Evolutionary conservation across 164 flowering plant genomes (phyloP).

Genomic region (Saururus chinensis): DNA sequence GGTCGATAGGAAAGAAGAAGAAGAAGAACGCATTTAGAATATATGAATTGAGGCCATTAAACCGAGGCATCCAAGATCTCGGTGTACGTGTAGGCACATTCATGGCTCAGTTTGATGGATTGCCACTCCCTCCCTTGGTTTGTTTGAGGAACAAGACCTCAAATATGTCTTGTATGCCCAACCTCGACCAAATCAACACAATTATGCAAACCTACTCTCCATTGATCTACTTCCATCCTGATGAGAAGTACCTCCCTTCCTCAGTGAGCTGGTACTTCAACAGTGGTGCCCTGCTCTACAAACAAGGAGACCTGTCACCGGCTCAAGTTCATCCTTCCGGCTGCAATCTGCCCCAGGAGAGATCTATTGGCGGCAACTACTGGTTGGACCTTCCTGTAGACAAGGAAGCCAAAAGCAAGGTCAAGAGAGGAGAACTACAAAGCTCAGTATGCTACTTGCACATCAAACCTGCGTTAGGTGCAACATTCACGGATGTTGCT

Average conservation of each 20-base stretch:
- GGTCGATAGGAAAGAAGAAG: slow-evolving; percentile 23
- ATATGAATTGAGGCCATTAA: slow-evolving; percentile 31
- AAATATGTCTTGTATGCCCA: slow-evolving; percentile 41
- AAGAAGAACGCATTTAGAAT: slow-evolving; percentile 22
- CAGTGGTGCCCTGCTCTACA: slow-evolving; percentile 55
- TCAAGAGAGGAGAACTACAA: slow-evolving; percentile 51
- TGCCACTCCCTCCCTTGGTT: slow-evolving; percentile 13
- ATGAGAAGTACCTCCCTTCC: slow-evolving; percentile 62
- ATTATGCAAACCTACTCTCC: slow-evolving; percentile 57
- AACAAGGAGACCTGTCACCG: slow-evolving; percentile 40
- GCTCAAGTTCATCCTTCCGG: slow-evolving; percentile 41
- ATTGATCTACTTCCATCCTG: slow-evolving; percentile 60
- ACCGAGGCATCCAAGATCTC: slow-evolving; percentile 30
- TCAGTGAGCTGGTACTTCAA: slow-evolving; percentile 68
- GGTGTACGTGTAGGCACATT: slow-evolving; percentile 60
- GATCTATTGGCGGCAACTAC: slow-evolving; percentile 51
- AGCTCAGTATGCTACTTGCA: slow-evolving; percentile 47
- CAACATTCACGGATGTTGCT: slow-evolving; percentile 57
- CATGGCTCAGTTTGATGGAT: slow-evolving; percentile 16
- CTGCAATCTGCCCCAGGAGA: slow-evolving; percentile 72
- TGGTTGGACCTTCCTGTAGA: slow-evolving; percentile 76
- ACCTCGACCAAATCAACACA: slow-evolving; percentile 34
- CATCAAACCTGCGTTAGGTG: slow-evolving; percentile 65
- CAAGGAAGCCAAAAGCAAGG: slow-evolving; percentile 23
- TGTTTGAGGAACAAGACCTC: slow-evolving; percentile 43